These are phyloP conservation scores for Globisporangium iwayamae DNA, from an alignment of 352 stramenopile species.

Conservation along the genomic window DNA sequence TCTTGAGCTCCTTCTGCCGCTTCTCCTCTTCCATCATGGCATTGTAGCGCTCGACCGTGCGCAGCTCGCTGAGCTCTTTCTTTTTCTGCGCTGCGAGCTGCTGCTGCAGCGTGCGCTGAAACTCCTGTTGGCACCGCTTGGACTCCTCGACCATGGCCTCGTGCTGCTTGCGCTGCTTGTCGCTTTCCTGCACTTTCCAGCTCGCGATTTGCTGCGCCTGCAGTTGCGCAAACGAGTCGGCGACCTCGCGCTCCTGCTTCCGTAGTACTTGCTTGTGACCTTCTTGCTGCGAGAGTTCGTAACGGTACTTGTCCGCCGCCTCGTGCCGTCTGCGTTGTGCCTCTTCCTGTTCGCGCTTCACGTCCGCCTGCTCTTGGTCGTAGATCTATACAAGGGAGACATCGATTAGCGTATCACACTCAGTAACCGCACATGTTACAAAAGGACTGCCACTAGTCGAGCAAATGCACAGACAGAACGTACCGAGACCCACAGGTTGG, in stretches of 20 bases:
- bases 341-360: conserved; percentile 49
- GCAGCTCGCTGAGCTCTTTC: conserved; percentile 43
- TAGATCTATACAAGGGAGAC: conserved; percentile 30
- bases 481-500: conserved; percentile 57
- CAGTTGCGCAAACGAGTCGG: conserved; percentile 32
- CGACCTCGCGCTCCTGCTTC: conserved; percentile 24
- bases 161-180: conserved; percentile 28
- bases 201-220: conserved; percentile 35
- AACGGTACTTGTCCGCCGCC: conserved; percentile 34
- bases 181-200: conserved; percentile 41
- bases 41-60: conserved; percentile 35
- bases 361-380: conserved; percentile 51
- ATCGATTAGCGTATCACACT: conserved; percentile 3
- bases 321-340: conserved; percentile 34
- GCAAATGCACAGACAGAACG: conserved; percentile 3
- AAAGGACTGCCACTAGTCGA: neutral
- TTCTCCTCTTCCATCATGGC: conserved; percentile 45
- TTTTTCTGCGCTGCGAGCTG: conserved; percentile 31
- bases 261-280: conserved; percentile 28
- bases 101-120: conserved; percentile 34
- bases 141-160: conserved; percentile 33
- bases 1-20: conserved; percentile 39
- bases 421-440: neutral
- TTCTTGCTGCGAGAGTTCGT: conserved; percentile 44
- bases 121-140: conserved; percentile 39